Base-by-base conservation (phyloP, 176 grass and related monocot species). In the Musa itinerans region DNA sequence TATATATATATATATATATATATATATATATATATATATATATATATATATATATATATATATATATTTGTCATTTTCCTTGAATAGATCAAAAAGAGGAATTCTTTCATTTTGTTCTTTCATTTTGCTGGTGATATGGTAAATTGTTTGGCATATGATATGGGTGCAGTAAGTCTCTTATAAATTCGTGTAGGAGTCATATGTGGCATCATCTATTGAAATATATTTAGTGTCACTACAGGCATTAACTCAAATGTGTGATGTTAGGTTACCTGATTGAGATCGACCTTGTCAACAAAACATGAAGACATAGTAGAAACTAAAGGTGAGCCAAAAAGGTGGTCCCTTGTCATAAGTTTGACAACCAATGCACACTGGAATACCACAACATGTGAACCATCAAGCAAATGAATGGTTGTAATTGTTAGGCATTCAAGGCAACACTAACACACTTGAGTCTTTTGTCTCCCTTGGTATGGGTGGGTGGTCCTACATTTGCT, bases 361-460 rank as follows among this genome's bases (percentile, higher is more conserved):
- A 10, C 52, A 17, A 12, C 70, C 21, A 23, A 72, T 24, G 53
- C 70, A 11, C 11, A 72, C 49, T 54, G 50, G 34, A 74, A 24
- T 10, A 57, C 21, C 50, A 11, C 43, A 52, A 3, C 67, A 69
- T 69, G 14, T 69, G 67, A 34, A 69, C 67, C 67, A 69, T 69
- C 67, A 69, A 69, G 22, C 27, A 50, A 48, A 50, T 69, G 15
- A 34, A 69, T 69, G 17, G 15, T 69, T 69, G 67, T 69, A 27
- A 50, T 50, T 49, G 67, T 69, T 69, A 69, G 67, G 67, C 67
- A 69, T 69, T 69, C n/a, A 69, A 50, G 17, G 66, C 29, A 69
- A 69, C 14, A 69, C 1, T 16, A 69, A 43, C 34, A 43, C 34
- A 43, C 34, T 48, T 69, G 4, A 17, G 23, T 7, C 16, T 23